phyloP scores from a whole-genome alignment of 768 basidiomycete genomes.

The Suillus clintonianus region DNA sequence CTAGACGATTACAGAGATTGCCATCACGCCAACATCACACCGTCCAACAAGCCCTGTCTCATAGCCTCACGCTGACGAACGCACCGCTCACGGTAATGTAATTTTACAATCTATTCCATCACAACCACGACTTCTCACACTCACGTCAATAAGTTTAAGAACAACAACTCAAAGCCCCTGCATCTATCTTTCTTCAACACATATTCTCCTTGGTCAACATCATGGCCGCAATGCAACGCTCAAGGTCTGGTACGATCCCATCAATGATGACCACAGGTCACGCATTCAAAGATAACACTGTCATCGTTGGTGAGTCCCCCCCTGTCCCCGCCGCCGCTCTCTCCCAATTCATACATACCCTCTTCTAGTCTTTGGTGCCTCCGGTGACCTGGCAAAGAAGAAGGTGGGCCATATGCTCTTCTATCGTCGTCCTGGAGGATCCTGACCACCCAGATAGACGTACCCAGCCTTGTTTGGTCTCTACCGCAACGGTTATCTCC shows the following conservation, averaged over 20 bases:
- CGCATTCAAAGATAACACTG: constrained; percentile 81
- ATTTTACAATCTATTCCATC: constrained; percentile 3
- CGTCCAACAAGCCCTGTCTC: not conserved
- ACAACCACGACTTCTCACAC: constrained; percentile 13
- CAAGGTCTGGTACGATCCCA: constrained; percentile 82
- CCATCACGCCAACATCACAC: constrained; percentile 1
- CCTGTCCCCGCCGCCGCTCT: constrained; percentile 15
- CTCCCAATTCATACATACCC: constrained; percentile 12
- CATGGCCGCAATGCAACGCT: constrained; percentile 45
- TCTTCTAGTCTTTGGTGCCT: constrained; percentile 83
- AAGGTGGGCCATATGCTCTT: constrained; percentile 57
- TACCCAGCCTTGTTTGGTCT: constrained; percentile 94
- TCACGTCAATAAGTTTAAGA: constrained; percentile 30
- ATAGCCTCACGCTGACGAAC: constrained; percentile 17
- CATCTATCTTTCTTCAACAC: constrained; percentile 9
- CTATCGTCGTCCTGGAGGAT: constrained; percentile 46
- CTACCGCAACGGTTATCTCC: constrained; percentile 78
- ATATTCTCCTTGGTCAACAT: not conserved
- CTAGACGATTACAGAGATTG: constrained; percentile 1
- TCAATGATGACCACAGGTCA: constrained; percentile 80
- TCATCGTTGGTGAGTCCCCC: constrained; percentile 74
- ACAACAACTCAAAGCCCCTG: constrained; percentile 11
- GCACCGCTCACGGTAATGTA: constrained; percentile 5
- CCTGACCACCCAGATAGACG: constrained; percentile 54
- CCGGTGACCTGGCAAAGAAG: constrained; percentile 98